Conservation (phyloP, 2,329 filamentous ascomycete genomes). For the Colletotrichum viniferum region DNA sequence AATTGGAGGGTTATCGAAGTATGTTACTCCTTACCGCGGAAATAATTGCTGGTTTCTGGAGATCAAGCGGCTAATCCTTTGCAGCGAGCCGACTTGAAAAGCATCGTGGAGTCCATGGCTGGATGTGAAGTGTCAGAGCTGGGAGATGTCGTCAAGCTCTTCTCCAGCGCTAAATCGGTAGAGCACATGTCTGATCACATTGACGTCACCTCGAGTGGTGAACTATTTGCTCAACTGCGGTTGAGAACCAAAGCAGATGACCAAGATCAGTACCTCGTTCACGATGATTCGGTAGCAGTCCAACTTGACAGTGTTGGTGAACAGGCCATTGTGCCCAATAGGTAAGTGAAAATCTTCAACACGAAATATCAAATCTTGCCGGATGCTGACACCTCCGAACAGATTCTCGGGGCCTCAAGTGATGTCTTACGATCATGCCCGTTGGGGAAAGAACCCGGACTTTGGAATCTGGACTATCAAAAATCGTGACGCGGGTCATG, state of each 20-base stretch:
- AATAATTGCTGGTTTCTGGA: neutral
- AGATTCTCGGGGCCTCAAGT: neutral
- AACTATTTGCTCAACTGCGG: neutral
- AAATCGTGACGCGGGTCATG: neutral
- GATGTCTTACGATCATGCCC: neutral
- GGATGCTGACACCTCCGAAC: accelerated
- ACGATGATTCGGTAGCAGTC: neutral
- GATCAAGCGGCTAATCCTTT: neutral
- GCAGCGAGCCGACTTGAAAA: neutral
- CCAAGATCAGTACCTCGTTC: neutral
- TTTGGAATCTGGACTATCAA: slow-evolving; percentile 1
- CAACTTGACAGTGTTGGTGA: neutral
- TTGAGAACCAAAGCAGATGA: neutral
- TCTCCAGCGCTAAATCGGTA: neutral
- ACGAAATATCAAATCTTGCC: neutral
- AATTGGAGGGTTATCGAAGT: slow-evolving; percentile 13
- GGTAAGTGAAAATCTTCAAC: neutral
- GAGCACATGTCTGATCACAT: neutral
- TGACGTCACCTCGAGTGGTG: neutral
- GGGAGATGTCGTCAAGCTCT: neutral
- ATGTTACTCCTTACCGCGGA: neutral
- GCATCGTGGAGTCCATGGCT: neutral
- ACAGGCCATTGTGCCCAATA: neutral
- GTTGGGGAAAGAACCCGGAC: neutral
- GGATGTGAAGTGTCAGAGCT: neutral